phyloP scores from a whole-genome alignment of 148 eudicot genomes.

The Rhododendron ovatum region DNA sequence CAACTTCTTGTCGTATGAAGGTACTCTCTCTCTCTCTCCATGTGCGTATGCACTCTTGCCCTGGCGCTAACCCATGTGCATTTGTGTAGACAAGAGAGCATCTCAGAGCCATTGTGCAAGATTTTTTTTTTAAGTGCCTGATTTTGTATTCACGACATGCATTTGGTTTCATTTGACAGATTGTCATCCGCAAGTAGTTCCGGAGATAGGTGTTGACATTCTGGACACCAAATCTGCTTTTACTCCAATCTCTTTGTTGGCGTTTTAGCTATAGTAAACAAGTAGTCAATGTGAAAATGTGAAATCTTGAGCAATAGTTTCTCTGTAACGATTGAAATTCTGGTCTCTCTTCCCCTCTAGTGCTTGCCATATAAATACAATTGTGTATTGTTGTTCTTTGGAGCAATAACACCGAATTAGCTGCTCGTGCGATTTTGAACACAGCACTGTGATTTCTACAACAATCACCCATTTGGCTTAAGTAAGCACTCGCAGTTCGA shows the following conservation, averaged over 20 bases:
- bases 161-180: background rate
- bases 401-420: background rate
- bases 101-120: background rate
- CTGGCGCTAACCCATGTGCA: background rate
- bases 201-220: background rate
- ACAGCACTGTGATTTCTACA: background rate
- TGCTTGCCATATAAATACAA: background rate
- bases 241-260: background rate
- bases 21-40: slow-evolving; percentile 5
- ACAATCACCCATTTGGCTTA: background rate
- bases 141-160: background rate
- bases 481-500: background rate
- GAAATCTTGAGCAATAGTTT: background rate
- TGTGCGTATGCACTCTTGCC: background rate
- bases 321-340: background rate
- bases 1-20: slow-evolving; percentile 6
- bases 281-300: background rate
- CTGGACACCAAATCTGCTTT: background rate
- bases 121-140: background rate
- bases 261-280: background rate
- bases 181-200: background rate
- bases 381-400: background rate
- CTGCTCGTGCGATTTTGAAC: background rate
- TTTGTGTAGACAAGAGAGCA: background rate
- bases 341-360: background rate